Conservation (phyloP, 331 rosid genomes). For the Saraca asoca region DNA sequence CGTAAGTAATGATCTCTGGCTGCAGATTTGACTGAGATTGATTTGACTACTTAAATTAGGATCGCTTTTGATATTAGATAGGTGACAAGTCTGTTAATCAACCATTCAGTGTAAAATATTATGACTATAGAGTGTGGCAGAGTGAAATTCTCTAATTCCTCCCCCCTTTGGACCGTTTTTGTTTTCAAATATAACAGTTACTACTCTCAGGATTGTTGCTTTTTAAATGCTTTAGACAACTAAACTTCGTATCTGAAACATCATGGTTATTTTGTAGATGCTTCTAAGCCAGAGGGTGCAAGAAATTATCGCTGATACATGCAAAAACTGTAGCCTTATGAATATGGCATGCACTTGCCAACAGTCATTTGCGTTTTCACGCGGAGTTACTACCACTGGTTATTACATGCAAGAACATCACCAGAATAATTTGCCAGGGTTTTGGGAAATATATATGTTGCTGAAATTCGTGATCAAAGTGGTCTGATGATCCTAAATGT, state of each 20-base stretch:
- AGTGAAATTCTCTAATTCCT: constrained; percentile 3
- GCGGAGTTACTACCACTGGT: constrained; percentile 60
- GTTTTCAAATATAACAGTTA: no score
- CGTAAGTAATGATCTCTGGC: constrained; percentile 93
- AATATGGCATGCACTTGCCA: constrained; percentile 79
- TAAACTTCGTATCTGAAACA: constrained; percentile 24
- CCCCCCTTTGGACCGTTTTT: no score
- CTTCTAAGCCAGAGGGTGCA: constrained; percentile 98
- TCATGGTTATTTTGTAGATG: constrained; percentile 55
- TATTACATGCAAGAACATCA: constrained; percentile 79
- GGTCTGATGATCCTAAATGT: no score
- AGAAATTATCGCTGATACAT: constrained; percentile 89
- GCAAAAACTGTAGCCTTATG: constrained; percentile 82
- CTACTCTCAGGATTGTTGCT: background rate
- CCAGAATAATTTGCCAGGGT: constrained; percentile 67
- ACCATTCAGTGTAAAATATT: background rate
- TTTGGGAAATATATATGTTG: constrained; percentile 71
- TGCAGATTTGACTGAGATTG: constrained; percentile 65
- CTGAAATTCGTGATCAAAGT: constrained; percentile 40
- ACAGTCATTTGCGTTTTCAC: constrained; percentile 73
- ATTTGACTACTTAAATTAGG: constrained; percentile 12
- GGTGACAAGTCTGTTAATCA: background rate
- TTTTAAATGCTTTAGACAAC: constrained; percentile 30
- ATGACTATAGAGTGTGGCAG: constrained; percentile 2
- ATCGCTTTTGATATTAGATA: background rate